These are phyloP conservation scores for Myrmaecium sp. DNA, from an alignment of 2,329 filamentous ascomycete genomes.

Conservation along the genomic window DNA sequence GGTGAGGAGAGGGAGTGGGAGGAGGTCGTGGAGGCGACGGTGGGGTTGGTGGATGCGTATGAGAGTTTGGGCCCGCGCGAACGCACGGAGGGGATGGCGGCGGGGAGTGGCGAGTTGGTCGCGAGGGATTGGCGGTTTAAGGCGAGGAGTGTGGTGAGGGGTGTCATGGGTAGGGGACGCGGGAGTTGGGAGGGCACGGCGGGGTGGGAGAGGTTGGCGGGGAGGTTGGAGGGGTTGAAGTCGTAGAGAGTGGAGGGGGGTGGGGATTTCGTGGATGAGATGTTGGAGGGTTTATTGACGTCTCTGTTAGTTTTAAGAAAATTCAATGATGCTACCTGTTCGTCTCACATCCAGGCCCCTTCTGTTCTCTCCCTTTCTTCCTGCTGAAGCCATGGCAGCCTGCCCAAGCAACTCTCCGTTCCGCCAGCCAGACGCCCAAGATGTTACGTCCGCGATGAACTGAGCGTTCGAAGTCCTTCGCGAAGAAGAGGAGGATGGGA, in stretches of 20 bases:
- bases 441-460: too few relatives aligned
- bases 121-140: constrained; percentile 78
- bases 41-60: constrained; percentile 66
- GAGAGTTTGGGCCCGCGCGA: constrained; percentile 46
- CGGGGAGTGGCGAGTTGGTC: constrained; percentile 40
- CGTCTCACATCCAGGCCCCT: too few relatives aligned
- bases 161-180: constrained; percentile 66
- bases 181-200: constrained; percentile 65
- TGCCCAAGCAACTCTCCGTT: too few relatives aligned
- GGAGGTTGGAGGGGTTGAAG: constrained; percentile 25
- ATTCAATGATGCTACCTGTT: too few relatives aligned
- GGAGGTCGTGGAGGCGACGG: constrained; percentile 58
- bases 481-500: too few relatives aligned
- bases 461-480: too few relatives aligned
- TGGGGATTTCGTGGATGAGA: too few relatives aligned
- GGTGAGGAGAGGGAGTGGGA: constrained; percentile 50
- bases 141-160: constrained; percentile 66
- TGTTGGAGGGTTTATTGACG: too few relatives aligned
- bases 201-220: constrained; percentile 47
- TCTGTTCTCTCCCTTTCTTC: too few relatives aligned
- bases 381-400: too few relatives aligned
- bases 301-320: too few relatives aligned
- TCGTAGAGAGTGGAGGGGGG: constrained; percentile 6
- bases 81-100: constrained; percentile 34
- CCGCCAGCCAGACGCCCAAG: too few relatives aligned